Evolutionary conservation across 2,329 filamentous ascomycete species (phyloP).

Genomic region (Fusarium sp.): DNA sequence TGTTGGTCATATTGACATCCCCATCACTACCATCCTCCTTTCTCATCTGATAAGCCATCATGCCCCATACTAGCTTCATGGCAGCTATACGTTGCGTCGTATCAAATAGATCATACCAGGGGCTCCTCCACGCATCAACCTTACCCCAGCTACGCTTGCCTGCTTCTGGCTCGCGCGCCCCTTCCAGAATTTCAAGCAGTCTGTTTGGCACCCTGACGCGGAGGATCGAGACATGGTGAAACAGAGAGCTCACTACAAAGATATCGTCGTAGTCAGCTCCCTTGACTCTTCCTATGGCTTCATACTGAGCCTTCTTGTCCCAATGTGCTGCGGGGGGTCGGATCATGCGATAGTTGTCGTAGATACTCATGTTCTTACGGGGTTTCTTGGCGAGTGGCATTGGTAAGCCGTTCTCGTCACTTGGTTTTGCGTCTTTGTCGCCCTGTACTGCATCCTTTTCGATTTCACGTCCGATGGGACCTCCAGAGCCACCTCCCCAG

Average conservation of each 20-base stretch:
- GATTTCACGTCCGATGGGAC: slow-evolving; percentile 71
- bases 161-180: slow-evolving; percentile 52
- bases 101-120: slow-evolving; percentile 71
- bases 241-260: slow-evolving; percentile 69
- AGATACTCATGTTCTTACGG: slow-evolving; percentile 67
- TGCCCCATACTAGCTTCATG: slow-evolving; percentile 67
- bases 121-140: slow-evolving; percentile 67
- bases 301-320: slow-evolving; percentile 70
- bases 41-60: slow-evolving; percentile 71
- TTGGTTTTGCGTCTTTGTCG: slow-evolving; percentile 57
- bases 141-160: slow-evolving; percentile 60
- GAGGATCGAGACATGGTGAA: slow-evolving; percentile 70
- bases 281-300: slow-evolving; percentile 63
- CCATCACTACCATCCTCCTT: slow-evolving; percentile 44
- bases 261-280: slow-evolving; percentile 67
- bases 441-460: slow-evolving; percentile 60
- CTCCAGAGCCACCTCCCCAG: slow-evolving; percentile 72
- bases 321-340: slow-evolving; percentile 67
- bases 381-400: slow-evolving; percentile 57
- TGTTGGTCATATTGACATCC: slow-evolving; percentile 47
- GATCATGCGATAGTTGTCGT: slow-evolving; percentile 73
- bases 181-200: slow-evolving; percentile 65
- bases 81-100: slow-evolving; percentile 65
- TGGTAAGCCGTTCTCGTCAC: slow-evolving; percentile 43
- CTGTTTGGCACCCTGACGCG: slow-evolving; percentile 67